Conservation (phyloP, 805 yeast species). For the Candida cerambycidarum region DNA sequence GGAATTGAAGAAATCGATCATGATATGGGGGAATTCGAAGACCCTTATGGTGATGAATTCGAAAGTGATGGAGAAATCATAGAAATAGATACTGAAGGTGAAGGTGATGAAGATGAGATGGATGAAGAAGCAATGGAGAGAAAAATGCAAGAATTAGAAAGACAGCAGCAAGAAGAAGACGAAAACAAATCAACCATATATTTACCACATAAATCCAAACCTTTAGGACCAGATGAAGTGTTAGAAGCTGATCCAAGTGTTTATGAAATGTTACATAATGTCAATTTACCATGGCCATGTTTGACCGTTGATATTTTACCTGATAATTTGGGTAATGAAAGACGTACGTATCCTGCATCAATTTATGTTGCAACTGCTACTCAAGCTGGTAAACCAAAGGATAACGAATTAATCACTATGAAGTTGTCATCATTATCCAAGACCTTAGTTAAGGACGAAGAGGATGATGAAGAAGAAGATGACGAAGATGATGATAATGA, state of each 20-base stretch:
- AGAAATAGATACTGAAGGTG: conserved; percentile 61
- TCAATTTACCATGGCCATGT: conserved; percentile 96
- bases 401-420: conserved; percentile 84
- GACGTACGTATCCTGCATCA: conserved; percentile 87
- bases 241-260: conserved; percentile 95
- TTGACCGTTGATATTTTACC: conserved; percentile 86
- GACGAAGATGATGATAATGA: conserved; percentile 61
- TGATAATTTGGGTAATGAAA: conserved; percentile 81
- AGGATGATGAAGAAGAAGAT: conserved; percentile 71
- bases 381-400: conserved; percentile 83
- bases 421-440: conserved; percentile 79
- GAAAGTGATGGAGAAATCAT: conserved; percentile 90
- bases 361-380: conserved; percentile 88
- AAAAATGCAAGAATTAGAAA: conserved; percentile 36
- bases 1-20: conserved; percentile 38
- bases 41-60: conserved; percentile 85
- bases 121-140: conserved; percentile 24
- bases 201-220: conserved; percentile 84
- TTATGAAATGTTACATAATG: conserved; percentile 93
- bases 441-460: conserved; percentile 83
- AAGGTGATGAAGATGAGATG: conserved; percentile 34
- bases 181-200: conserved; percentile 53
- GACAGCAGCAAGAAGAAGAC: conserved; percentile 33
- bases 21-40: conserved; percentile 84
- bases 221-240: conserved; percentile 93